Conservation (phyloP, 1,284 basidiomycete species). For the Fomitopsis pinicola region DNA sequence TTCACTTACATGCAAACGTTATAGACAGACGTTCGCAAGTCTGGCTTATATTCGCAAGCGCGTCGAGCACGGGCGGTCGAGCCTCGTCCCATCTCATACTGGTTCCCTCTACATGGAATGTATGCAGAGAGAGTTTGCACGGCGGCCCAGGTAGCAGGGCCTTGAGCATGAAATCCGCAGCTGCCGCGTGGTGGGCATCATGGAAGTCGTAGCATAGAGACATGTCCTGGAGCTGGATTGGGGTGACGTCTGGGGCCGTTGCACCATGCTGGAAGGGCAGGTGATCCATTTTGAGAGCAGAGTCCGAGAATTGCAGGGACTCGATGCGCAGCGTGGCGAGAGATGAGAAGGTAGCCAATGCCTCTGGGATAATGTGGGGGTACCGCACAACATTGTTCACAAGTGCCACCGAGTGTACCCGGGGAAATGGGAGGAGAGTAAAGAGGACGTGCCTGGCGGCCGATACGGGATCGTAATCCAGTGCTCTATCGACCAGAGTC, state of each 20-base stretch:
- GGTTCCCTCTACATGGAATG: no score
- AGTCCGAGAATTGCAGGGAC: neutral
- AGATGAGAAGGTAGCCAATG: neutral
- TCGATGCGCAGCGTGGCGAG: neutral
- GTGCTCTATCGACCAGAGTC: neutral
- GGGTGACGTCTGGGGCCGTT: neutral
- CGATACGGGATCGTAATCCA: neutral
- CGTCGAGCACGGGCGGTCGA: no score
- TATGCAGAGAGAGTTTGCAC: no score
- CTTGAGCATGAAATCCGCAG: no score
- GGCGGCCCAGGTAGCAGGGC: no score
- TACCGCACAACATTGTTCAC: neutral
- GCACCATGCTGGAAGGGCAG: neutral
- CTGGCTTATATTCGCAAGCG: no score
- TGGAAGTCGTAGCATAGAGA: neutral
- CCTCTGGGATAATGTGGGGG: neutral
- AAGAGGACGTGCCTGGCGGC: neutral
- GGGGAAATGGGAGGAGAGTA: neutral
- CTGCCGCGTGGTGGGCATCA: neutral
- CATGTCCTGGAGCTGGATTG: neutral
- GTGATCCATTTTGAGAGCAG: neutral
- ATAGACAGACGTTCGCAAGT: no score
- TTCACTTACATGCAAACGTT: no score
- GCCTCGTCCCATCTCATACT: no score
- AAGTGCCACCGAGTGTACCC: neutral